Conservation (phyloP, 2,329 filamentous ascomycete genomes). For the Thelonectria rubi region DNA sequence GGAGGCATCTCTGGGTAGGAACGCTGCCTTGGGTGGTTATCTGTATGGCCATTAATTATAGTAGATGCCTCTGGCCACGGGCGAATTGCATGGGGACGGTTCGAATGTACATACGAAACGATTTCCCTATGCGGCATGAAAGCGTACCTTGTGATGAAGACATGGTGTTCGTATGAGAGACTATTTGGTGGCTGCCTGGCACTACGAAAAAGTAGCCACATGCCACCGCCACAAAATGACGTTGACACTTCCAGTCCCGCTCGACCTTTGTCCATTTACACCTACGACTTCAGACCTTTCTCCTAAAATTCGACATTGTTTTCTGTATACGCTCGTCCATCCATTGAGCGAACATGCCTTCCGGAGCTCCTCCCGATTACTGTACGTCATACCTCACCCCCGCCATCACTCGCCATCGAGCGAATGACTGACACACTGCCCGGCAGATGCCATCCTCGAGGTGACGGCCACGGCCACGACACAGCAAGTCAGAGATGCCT, state of each 20-base stretch:
- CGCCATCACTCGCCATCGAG: constrained; percentile 22
- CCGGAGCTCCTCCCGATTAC: constrained; percentile 63
- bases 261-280: constrained; percentile 22
- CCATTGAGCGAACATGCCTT: constrained; percentile 43
- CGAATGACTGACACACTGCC: constrained; percentile 27
- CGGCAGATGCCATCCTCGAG: constrained; percentile 76
- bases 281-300: constrained; percentile 6
- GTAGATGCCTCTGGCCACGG: too few relatives aligned
- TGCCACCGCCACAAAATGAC: constrained; percentile 54
- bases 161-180: neutral
- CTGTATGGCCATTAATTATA: too few relatives aligned
- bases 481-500: constrained; percentile 90
- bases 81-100: too few relatives aligned
- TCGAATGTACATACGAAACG: neutral
- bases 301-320: constrained; percentile 5
- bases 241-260: constrained; percentile 42
- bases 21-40: constrained; percentile 3
- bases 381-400: constrained; percentile 53
- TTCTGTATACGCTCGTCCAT: neutral
- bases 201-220: constrained; percentile 35
- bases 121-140: too few relatives aligned
- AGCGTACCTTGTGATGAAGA: too few relatives aligned
- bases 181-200: constrained; percentile 12
- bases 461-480: constrained; percentile 77
- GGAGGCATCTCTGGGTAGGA: too few relatives aligned